A percentile compares a stretch with the other conserved stretches of the same genome.
Conservation (phyloP, 202 grass and related monocot genomes). For the Setaria italica region DNA sequence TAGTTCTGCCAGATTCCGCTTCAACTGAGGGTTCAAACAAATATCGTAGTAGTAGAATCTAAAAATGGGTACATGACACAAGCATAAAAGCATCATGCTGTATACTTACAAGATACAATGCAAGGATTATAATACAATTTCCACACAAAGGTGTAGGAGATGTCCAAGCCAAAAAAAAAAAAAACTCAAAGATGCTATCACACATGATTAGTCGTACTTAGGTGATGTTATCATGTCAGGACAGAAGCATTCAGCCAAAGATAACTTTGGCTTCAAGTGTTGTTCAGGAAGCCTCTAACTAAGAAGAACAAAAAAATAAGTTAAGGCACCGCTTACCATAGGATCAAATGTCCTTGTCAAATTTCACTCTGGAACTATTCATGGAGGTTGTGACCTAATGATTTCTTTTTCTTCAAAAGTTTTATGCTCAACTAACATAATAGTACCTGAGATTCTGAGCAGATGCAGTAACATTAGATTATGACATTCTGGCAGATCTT, state of each 20-base stretch:
- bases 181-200: constrained; percentile 27
- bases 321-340: constrained; percentile 31
- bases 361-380: constrained; percentile 45
- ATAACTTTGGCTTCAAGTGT: constrained; percentile 47
- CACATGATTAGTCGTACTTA: constrained; percentile 12
- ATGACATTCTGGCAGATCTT: constrained; percentile 47
- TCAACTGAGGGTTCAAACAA: constrained; percentile 14
- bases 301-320: constrained; percentile 43
- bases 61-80: background rate
- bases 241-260: constrained; percentile 35
- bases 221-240: constrained; percentile 35
- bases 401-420: constrained; percentile 35
- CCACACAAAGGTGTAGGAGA: background rate
- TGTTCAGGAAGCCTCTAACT: constrained; percentile 21
- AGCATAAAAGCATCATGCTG: constrained; percentile 1
- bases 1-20: background rate
- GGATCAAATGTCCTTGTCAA: constrained; percentile 47
- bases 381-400: constrained; percentile 46
- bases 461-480: constrained; percentile 48
- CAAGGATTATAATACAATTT: constrained; percentile 15
- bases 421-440: constrained; percentile 51
- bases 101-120: constrained; percentile 4
- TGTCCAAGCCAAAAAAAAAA: background rate
- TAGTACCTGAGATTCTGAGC: constrained; percentile 38
- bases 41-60: background rate